Percentiles rank a stretch among this genome's conserved stretches.
Conservation (phyloP, 169 alveolate species). For the Plasmodium inui region DNA sequence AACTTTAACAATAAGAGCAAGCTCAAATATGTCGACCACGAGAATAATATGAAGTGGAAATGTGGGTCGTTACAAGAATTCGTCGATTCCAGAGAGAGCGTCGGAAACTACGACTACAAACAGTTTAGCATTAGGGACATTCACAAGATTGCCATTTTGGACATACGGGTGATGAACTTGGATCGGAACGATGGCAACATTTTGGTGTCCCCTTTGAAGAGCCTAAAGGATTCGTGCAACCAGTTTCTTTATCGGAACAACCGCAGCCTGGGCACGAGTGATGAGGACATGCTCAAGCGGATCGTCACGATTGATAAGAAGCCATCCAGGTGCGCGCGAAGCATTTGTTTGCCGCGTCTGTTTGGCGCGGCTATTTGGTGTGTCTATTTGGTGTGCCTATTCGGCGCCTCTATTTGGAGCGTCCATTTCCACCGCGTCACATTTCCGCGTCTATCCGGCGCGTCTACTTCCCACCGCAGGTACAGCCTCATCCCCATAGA, state of each 20-base stretch:
- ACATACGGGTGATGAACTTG: constrained; percentile 96
- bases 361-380: neutral
- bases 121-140: constrained; percentile 95
- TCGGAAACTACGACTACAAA: constrained; percentile 94
- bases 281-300: constrained; percentile 35
- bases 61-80: constrained; percentile 92
- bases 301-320: constrained; percentile 56
- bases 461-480: constrained; percentile 23
- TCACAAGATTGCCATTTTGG: constrained; percentile 96
- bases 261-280: constrained; percentile 14
- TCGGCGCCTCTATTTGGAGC: neutral
- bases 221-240: constrained; percentile 74
- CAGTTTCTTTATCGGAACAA: constrained; percentile 15
- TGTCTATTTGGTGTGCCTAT: neutral
- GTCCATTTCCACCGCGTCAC: neutral
- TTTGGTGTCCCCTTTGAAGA: constrained; percentile 88
- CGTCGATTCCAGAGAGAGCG: constrained; percentile 92
- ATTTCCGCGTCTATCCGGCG: neutral
- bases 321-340: constrained; percentile 24
- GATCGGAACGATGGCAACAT: constrained; percentile 99
- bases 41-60: constrained; percentile 87
- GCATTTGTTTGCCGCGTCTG: neutral
- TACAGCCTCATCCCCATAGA: constrained; percentile 98
- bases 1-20: constrained; percentile 89
- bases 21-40: constrained; percentile 73